Evolutionary conservation across 768 basidiomycete genomes (phyloP).

Genomic region (Leccinum truebloodii): DNA sequence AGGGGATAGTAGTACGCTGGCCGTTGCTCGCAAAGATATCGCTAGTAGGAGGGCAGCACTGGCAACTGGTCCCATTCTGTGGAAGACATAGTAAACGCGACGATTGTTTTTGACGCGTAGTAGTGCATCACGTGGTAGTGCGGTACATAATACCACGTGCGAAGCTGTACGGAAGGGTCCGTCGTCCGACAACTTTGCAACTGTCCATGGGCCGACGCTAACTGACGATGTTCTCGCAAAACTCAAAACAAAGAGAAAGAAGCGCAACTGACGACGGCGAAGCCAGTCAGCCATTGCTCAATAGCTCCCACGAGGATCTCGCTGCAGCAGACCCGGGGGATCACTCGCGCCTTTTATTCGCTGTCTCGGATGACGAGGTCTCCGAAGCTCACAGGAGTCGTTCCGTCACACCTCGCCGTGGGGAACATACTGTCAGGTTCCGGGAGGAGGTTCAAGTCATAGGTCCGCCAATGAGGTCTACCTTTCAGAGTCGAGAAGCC

Average conservation of each 20-base stretch:
- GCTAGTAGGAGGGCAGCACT: neutral
- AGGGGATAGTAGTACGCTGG: slow-evolving; percentile 2
- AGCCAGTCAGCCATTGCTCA: slow-evolving; percentile 60
- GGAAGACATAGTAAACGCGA: neutral
- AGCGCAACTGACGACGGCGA: slow-evolving; percentile 35
- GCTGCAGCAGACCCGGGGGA: slow-evolving; percentile 27
- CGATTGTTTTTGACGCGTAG: slow-evolving; percentile 1
- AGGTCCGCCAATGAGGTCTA: slow-evolving; percentile 69
- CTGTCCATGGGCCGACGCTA: slow-evolving; percentile 20
- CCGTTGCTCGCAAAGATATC: slow-evolving; percentile 1
- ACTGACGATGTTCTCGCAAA: slow-evolving; percentile 33
- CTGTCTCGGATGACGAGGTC: slow-evolving; percentile 55
- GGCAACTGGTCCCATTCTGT: neutral
- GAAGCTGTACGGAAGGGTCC: neutral
- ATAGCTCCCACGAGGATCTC: slow-evolving; percentile 43
- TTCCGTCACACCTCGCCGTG: slow-evolving; percentile 36
- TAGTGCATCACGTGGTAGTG: slow-evolving; percentile 25
- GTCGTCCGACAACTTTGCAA: slow-evolving; percentile 1
- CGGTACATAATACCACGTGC: slow-evolving; percentile 10
- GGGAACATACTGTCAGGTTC: slow-evolving; percentile 59
- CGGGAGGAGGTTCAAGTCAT: slow-evolving; percentile 70
- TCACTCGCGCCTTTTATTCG: slow-evolving; percentile 46
- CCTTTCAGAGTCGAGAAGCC: slow-evolving; percentile 73
- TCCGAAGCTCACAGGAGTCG: slow-evolving; percentile 40
- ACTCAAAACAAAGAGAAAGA: slow-evolving; percentile 31